phyloP scores from a whole-genome alignment of 108 stramenopile genomes.

The Pseudonitzschia multiseries region DNA sequence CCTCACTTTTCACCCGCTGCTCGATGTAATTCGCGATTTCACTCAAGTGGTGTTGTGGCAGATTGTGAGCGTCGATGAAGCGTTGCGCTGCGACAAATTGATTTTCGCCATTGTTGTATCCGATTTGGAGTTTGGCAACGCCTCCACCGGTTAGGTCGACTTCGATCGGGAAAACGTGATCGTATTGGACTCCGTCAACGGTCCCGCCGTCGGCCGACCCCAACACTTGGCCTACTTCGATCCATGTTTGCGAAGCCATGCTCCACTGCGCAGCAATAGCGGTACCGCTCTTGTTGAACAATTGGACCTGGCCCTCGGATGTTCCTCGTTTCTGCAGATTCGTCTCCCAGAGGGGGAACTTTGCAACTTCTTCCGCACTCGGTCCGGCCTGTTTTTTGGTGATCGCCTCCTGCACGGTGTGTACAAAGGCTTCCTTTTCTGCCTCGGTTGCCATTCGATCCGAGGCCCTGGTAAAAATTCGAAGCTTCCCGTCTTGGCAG shows the following conservation, averaged over 20 bases:
- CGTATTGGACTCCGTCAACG: slow-evolving; percentile 86
- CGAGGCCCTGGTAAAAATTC: slow-evolving; percentile 72
- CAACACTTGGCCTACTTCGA: slow-evolving; percentile 96
- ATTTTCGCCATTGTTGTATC: slow-evolving; percentile 97
- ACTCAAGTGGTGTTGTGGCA: slow-evolving; percentile 85
- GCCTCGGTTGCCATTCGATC: slow-evolving; percentile 65
- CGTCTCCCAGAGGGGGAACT: slow-evolving; percentile 88
- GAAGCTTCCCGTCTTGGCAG: slow-evolving; percentile 82
- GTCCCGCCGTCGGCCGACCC: slow-evolving; percentile 71
- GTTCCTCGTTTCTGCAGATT: slow-evolving; percentile 48
- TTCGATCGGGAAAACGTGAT: slow-evolving; percentile 95
- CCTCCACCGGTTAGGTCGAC: slow-evolving; percentile 87
- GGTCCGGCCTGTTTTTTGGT: slow-evolving; percentile 59
- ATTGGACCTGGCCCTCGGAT: slow-evolving; percentile 91
- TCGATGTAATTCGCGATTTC: slow-evolving; percentile 93
- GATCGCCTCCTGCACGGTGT: slow-evolving; percentile 48
- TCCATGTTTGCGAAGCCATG: slow-evolving; percentile 76
- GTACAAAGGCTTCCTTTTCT: slow-evolving; percentile 59
- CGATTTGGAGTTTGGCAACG: slow-evolving; percentile 83
- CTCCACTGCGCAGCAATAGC: slow-evolving; percentile 96
- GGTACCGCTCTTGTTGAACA: slow-evolving; percentile 85
- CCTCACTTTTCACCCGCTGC: slow-evolving; percentile 60
- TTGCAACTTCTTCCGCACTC: slow-evolving; percentile 81
- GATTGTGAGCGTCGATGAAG: slow-evolving; percentile 91
- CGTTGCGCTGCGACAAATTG: slow-evolving; percentile 92